A percentile compares a stretch with the other conserved stretches of the same genome.
These are phyloP conservation scores for Phaeodactylum tricornutum DNA, from an alignment of 108 stramenopile genomes.

Conservation along the genomic window DNA sequence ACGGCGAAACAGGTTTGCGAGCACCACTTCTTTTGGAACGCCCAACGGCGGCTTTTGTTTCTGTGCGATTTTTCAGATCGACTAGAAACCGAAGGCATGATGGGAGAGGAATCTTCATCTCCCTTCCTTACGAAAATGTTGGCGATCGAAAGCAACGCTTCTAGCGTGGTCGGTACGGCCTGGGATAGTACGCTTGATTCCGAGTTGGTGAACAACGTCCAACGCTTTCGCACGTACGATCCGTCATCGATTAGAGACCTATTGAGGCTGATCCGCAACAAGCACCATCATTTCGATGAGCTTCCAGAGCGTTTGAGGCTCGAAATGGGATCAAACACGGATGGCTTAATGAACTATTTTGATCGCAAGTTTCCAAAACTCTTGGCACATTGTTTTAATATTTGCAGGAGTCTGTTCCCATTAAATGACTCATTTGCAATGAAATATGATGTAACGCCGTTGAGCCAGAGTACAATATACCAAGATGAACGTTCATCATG, in stretches of 20 bases:
- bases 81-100: constrained; percentile 49
- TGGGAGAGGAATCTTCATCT: constrained; percentile 1
- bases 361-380: constrained; percentile 70
- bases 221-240: constrained; percentile 85
- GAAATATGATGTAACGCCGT: constrained; percentile 35
- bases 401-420: constrained; percentile 34
- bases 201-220: constrained; percentile 68
- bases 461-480: not conserved
- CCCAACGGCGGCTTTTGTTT: constrained; percentile 67
- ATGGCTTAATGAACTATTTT: constrained; percentile 69
- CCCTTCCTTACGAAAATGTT: constrained; percentile 21
- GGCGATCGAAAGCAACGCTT: constrained; percentile 72
- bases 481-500: not conserved
- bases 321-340: constrained; percentile 35
- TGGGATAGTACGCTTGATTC: constrained; percentile 81
- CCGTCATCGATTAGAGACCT: constrained; percentile 81
- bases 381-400: constrained; percentile 82
- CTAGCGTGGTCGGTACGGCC: constrained; percentile 67
- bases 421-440: constrained; percentile 40
- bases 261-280: constrained; percentile 89
- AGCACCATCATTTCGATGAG: constrained; percentile 92
- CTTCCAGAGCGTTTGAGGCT: constrained; percentile 53
- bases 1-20: constrained; percentile 79
- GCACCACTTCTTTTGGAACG: constrained; percentile 92
- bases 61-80: constrained; percentile 87